Conservation (phyloP, 2,329 filamentous ascomycete species). For the Fusarium sp. region DNA sequence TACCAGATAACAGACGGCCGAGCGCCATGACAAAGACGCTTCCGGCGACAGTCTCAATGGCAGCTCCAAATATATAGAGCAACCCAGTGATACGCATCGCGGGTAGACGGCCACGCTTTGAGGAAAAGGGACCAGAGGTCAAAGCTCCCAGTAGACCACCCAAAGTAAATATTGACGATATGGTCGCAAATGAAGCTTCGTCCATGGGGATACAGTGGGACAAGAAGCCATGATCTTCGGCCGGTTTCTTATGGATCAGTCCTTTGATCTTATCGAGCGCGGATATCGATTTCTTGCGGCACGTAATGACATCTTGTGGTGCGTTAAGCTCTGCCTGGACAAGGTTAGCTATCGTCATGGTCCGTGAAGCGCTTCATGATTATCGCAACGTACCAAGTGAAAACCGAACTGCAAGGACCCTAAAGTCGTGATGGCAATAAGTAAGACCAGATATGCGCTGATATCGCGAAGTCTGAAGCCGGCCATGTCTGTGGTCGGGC, state of each 20-base stretch:
- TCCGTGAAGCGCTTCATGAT: conserved; percentile 1
- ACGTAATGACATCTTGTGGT: conserved; percentile 93
- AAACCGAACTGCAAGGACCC: conserved; percentile 96
- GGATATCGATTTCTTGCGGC: conserved; percentile 69
- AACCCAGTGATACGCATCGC: conserved; percentile 83
- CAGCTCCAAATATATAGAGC: conserved; percentile 81
- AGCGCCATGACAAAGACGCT: conserved; percentile 76
- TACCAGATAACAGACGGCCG: conserved; percentile 83
- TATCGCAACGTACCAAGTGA: conserved; percentile 76
- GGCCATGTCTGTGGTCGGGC: conserved; percentile 49
- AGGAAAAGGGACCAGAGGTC: conserved; percentile 82
- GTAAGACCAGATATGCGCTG: conserved; percentile 81
- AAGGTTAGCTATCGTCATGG: conserved; percentile 17
- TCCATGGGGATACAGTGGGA: conserved; percentile 91
- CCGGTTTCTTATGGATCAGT: conserved; percentile 48
- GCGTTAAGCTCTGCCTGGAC: conserved; percentile 88
- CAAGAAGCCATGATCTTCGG: conserved; percentile 56
- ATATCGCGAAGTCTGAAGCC: conserved; percentile 60
- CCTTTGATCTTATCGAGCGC: conserved; percentile 47
- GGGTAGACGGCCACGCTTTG: conserved; percentile 78
- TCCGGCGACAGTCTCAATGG: conserved; percentile 78
- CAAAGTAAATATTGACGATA: conserved; percentile 91
- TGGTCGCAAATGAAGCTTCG: conserved; percentile 82
- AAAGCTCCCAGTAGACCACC: conserved; percentile 90
- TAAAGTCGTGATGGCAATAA: conserved; percentile 82